phyloP scores from a whole-genome alignment of 768 basidiomycete species.

The Serendipita vermifera region DNA sequence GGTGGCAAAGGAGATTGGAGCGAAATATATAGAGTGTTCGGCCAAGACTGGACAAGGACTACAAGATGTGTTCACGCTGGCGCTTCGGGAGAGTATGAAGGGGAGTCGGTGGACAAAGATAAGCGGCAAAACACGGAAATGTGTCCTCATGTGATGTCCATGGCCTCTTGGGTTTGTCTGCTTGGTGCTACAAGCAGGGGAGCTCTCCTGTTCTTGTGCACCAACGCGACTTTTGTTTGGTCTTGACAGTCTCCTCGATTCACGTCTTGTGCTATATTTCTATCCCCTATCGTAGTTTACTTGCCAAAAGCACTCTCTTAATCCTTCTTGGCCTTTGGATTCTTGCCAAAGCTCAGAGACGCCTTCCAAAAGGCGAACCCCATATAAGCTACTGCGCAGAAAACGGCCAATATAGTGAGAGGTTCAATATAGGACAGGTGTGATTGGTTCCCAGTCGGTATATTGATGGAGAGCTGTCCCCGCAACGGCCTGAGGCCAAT shows the following conservation, averaged over 20 bases:
- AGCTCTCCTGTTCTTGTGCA: not conserved
- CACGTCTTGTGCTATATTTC: not conserved
- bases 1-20: slow-evolving; percentile 90
- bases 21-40: slow-evolving; percentile 85
- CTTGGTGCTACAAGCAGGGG: not conserved
- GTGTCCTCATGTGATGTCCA: slow-evolving; percentile 42
- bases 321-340: not conserved
- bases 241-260: not conserved
- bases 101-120: slow-evolving; percentile 57
- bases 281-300: not conserved
- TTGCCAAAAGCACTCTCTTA: not conserved
- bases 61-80: slow-evolving; percentile 81
- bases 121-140: slow-evolving; percentile 47
- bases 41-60: slow-evolving; percentile 87
- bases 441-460: slow-evolving; percentile 12
- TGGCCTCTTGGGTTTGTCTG: slow-evolving; percentile 5
- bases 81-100: slow-evolving; percentile 79
- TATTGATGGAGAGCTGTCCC: not conserved
- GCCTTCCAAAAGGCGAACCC: slow-evolving; percentile 3
- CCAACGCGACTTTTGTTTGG: not conserved
- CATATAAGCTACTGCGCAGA: slow-evolving; percentile 10
- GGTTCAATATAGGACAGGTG: slow-evolving; percentile 12
- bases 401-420: slow-evolving; percentile 10
- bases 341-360: not conserved
- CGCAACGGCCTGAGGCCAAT: not conserved